Evolutionary conservation across 345 rosid species (phyloP), one percentile per base, ranked within the genome.

Genomic region (Eutrema japonicum): DNA sequence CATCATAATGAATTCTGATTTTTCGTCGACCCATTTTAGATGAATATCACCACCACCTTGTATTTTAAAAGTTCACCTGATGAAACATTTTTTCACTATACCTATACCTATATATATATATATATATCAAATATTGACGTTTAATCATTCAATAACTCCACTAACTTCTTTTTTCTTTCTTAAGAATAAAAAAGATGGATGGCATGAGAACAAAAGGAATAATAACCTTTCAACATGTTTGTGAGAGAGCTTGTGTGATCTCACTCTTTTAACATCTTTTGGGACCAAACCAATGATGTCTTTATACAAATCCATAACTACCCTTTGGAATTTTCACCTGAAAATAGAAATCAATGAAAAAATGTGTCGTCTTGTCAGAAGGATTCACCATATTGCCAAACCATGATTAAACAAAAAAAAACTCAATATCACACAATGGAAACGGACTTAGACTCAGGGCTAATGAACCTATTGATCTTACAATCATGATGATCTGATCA

Each of bases 231-330:
- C n/a, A 57, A 74, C 54, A 52, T 56, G 51, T 65, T 27, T 47
- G 42, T 14, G 41, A 22, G 40, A 59, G 78, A 49, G 52, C 64
- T 59, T 74, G 43, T 74, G 58, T 40, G 52, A 74, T 67, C 46
- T 61, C 74, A 61, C 56, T 74, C 47, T 59, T 35, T 50, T 51
- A 18, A 66, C 30, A 73, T 57, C 65, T 65, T 38, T 73, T 64
- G 71, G 14, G 73, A 60, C 64, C 57, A 40, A 63, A 66, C 41
- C 66, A 53, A 63, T 63, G 30, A 35, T 55, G 53, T 70, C 70
- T 64, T 70, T 63, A 53, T 47, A 52, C 73, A 75, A 68, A 43
- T 36, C 74, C 74, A 61, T 53, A 27, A 69, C 62, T 57, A 66
- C 72, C 35, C 10, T 10, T 45, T 27, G 10, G 46, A 46, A 2